Percentiles rank a stretch among this genome's conserved stretches.
These are phyloP conservation scores for Lactarius pseudohatsudake DNA, from an alignment of 768 basidiomycete species.

Conservation along the genomic window DNA sequence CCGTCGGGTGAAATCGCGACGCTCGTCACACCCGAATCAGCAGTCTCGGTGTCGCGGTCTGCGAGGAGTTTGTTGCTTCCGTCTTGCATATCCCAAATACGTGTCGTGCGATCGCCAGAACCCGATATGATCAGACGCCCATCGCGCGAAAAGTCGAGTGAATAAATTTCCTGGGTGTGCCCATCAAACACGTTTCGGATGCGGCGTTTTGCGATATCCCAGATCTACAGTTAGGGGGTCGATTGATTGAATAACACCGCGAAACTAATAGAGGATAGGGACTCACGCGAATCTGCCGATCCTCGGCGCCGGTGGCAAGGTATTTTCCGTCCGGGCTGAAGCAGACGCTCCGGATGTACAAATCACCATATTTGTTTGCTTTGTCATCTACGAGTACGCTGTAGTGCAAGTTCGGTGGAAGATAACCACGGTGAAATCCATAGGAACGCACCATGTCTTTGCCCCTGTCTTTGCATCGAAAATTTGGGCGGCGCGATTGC, in stretches of 20 bases:
- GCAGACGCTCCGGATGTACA: constrained; percentile 87
- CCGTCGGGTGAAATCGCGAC: constrained; percentile 62
- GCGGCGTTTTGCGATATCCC: constrained; percentile 82
- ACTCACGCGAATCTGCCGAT: constrained; percentile 84
- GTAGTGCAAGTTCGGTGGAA: constrained; percentile 14
- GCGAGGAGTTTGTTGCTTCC: constrained; percentile 45
- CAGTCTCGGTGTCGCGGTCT: constrained; percentile 48
- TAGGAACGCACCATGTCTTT: constrained; percentile 72
- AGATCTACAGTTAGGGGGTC: constrained; percentile 55
- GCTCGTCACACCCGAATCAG: constrained; percentile 62
- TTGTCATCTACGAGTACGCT: constrained; percentile 78
- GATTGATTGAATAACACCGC: background rate
- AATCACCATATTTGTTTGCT: constrained; percentile 71
- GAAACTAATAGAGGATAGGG: constrained; percentile 1
- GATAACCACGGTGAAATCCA: background rate
- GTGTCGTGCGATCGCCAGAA: constrained; percentile 71
- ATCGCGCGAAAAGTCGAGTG: constrained; percentile 87
- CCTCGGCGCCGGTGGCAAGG: constrained; percentile 84
- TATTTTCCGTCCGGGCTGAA: constrained; percentile 73
- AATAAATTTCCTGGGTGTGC: constrained; percentile 92
- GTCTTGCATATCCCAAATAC: constrained; percentile 60
- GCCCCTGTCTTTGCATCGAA: constrained; percentile 86
- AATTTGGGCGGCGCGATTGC: constrained; percentile 94
- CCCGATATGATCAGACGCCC: constrained; percentile 87
- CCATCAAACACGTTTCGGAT: constrained; percentile 84